Evolutionary conservation across 306 rosid genomes (phyloP).

Genomic region (Dryas drummondii): DNA sequence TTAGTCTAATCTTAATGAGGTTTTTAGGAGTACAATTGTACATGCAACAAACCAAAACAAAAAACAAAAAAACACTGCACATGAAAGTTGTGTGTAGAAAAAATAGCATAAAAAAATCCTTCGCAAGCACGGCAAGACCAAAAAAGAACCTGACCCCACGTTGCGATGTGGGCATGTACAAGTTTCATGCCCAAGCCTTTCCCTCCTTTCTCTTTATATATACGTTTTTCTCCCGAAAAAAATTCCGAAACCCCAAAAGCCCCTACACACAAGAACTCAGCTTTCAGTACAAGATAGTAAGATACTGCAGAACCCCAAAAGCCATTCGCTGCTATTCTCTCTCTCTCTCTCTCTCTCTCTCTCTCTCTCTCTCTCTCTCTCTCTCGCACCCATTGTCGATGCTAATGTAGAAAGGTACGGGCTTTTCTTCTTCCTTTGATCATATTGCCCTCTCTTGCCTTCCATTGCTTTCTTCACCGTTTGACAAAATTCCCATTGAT

Average conservation of each 20-base stretch:
- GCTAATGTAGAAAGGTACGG: conserved; percentile 2
- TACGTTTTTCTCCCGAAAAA: not conserved
- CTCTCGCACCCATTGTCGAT: not conserved
- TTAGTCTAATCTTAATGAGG: no score
- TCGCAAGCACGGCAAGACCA: not conserved
- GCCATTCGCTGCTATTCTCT: not conserved
- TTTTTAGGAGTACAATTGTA: no score
- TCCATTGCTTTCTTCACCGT: not conserved
- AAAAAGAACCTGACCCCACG: not conserved
- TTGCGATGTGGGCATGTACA: not conserved
- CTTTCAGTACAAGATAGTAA: not conserved
- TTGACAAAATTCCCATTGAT: not conserved
- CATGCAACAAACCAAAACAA: no score
- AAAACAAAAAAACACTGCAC: no score
- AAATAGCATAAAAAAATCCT: not conserved
- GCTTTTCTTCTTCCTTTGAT: conserved; percentile 8
- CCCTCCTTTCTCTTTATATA: conserved; percentile 10
- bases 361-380: not conserved
- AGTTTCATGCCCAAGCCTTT: conserved; percentile 13
- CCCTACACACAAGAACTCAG: not conserved
- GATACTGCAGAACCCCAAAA: not conserved
- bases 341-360: not conserved
- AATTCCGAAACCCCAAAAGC: not conserved
- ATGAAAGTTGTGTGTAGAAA: no score
- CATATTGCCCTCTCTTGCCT: not conserved